These are phyloP conservation scores for Digitaria exilis DNA, from an alignment of 202 grass and related monocot genomes.

Conservation along the genomic window DNA sequence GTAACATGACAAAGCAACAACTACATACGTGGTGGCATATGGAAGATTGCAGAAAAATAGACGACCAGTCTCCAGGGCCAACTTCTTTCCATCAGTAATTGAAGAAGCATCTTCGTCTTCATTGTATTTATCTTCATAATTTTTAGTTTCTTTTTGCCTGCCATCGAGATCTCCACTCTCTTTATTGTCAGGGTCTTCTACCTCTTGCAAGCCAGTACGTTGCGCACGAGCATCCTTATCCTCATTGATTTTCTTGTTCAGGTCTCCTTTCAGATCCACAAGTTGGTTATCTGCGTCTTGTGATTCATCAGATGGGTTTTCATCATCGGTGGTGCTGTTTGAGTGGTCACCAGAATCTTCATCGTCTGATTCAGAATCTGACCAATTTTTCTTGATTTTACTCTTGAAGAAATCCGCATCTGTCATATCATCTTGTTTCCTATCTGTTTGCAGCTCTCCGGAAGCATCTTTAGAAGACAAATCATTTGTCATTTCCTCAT, in stretches of 20 bases:
- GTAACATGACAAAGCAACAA: constrained; percentile 33
- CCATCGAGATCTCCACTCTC: constrained; percentile 39
- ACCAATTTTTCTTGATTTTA: constrained; percentile 92
- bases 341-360: constrained; percentile 45
- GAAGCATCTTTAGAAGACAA: constrained; percentile 16
- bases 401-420: constrained; percentile 92
- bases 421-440: constrained; percentile 46
- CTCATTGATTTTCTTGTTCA: constrained; percentile 34
- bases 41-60: constrained; percentile 93
- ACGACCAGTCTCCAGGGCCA: constrained; percentile 83
- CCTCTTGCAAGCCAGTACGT: constrained; percentile 32
- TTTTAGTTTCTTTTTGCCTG: constrained; percentile 37
- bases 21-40: constrained; percentile 81
- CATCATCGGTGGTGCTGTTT: constrained; percentile 36
- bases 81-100: constrained; percentile 71
- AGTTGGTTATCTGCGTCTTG: constrained; percentile 31
- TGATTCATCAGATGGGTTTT: constrained; percentile 42
- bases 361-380: constrained; percentile 80
- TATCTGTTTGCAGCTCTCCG: constrained; percentile 44
- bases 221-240: constrained; percentile 16
- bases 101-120: constrained; percentile 49
- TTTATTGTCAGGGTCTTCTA: constrained; percentile 40
- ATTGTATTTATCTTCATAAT: constrained; percentile 35
- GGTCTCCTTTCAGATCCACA: constrained; percentile 37
- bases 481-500: constrained; percentile 42